Evolutionary conservation across 2,329 filamentous ascomycete genomes (phyloP).

Genomic region (Cryphonectria japonica): DNA sequence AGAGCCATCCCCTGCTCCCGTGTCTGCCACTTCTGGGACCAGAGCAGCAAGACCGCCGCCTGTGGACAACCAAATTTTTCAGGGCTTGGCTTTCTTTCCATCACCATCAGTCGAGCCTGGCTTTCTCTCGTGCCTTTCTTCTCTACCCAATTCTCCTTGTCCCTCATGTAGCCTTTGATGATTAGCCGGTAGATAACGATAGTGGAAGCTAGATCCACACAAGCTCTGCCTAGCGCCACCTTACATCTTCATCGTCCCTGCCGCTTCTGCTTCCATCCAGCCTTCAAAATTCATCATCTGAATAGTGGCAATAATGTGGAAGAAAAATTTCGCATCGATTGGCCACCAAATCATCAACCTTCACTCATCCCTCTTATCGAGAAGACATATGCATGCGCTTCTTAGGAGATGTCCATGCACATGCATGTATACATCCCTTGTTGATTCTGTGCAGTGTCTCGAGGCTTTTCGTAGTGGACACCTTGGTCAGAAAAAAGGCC

Average conservation of each 20-base stretch:
- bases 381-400: background rate
- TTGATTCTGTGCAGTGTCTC: background rate
- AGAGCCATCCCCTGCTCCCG: slow-evolving; percentile 27
- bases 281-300: background rate
- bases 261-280: background rate
- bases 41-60: background rate
- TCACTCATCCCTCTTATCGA: background rate
- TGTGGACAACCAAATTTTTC: slow-evolving; percentile 25
- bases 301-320: background rate
- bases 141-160: background rate
- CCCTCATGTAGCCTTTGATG: background rate
- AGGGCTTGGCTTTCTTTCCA: slow-evolving; percentile 20
- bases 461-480: background rate
- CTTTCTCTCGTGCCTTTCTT: background rate
- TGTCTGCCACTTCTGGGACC: slow-evolving; percentile 24
- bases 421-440: background rate
- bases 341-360: background rate
- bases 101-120: slow-evolving; percentile 4
- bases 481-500: background rate
- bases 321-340: background rate
- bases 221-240: background rate
- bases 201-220: background rate
- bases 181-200: background rate
- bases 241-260: slow-evolving; percentile 3
- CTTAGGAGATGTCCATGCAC: background rate